Percentiles rank a stretch among this genome's conserved stretches.
Evolutionary conservation across 2,329 filamentous ascomycete genomes (phyloP).

Genomic region (Fusarium domesticum): DNA sequence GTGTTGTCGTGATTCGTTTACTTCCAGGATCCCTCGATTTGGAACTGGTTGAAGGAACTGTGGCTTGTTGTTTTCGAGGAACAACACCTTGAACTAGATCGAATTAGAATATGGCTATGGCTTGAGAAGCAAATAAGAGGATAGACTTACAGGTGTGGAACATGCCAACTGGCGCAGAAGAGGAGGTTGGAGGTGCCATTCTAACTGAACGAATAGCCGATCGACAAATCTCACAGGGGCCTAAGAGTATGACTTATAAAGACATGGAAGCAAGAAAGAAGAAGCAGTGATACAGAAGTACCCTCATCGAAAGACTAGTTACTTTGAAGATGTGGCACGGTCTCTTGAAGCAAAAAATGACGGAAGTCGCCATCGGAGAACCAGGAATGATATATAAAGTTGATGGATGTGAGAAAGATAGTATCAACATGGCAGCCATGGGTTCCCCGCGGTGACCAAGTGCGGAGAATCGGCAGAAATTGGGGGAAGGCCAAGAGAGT

Average conservation of each 20-base stretch:
- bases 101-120: slow-evolving; percentile 4
- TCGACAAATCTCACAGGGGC: not conserved
- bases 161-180: slow-evolving; percentile 43
- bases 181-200: slow-evolving; percentile 43
- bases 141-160: slow-evolving; percentile 27
- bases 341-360: not conserved
- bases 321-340: too few relatives aligned
- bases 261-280: slow-evolving; percentile 6
- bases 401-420: too few relatives aligned
- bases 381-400: too few relatives aligned
- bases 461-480: too few relatives aligned
- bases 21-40: slow-evolving; percentile 40
- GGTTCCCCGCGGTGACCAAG: too few relatives aligned
- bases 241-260: not conserved
- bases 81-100: slow-evolving; percentile 51
- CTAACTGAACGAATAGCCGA: slow-evolving; percentile 3
- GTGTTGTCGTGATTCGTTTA: slow-evolving; percentile 54
- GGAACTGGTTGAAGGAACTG: slow-evolving; percentile 33
- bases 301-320: too few relatives aligned
- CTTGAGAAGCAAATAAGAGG: not conserved
- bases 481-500: too few relatives aligned
- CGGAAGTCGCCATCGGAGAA: too few relatives aligned
- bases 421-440: too few relatives aligned
- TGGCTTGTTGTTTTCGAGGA: slow-evolving; percentile 46
- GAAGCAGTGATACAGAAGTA: not conserved